Evolutionary conservation across 371 early-diverging fungal genomes (phyloP).

Genomic region (Rhizopus arrhizus): DNA sequence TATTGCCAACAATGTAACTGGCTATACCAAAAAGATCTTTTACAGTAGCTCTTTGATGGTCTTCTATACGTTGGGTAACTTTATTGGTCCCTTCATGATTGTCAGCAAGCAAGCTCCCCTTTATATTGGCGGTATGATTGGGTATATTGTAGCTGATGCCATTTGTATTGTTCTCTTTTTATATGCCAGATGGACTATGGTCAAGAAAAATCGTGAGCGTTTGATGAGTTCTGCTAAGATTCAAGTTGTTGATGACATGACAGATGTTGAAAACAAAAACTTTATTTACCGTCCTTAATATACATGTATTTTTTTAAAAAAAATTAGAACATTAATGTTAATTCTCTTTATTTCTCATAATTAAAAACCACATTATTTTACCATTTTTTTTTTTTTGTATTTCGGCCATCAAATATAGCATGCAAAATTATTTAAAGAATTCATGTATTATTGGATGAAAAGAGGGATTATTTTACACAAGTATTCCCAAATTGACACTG

Average conservation of each 20-base stretch:
- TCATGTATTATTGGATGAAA: too few relatives aligned
- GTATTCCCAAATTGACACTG: too few relatives aligned
- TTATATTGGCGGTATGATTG: slow-evolving; percentile 36
- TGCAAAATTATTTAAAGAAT: too few relatives aligned
- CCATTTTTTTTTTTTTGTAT: neutral
- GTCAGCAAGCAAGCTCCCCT: slow-evolving; percentile 29
- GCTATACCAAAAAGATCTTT: slow-evolving; percentile 42
- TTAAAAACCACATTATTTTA: neutral
- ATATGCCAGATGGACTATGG: slow-evolving; percentile 20
- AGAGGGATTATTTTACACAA: too few relatives aligned
- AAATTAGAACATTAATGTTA: neutral
- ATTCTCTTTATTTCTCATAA: neutral
- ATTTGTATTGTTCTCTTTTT: slow-evolving; percentile 31
- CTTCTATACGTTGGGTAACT: slow-evolving; percentile 34
- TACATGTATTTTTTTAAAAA: neutral
- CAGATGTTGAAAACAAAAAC: slow-evolving; percentile 29
- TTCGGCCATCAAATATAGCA: too few relatives aligned
- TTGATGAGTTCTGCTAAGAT: slow-evolving; percentile 2
- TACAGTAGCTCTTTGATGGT: slow-evolving; percentile 28
- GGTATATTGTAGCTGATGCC: slow-evolving; percentile 29
- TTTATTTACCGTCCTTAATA: slow-evolving; percentile 30
- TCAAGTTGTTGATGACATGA: slow-evolving; percentile 22
- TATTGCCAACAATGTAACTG: slow-evolving; percentile 34
- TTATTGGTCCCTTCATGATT: slow-evolving; percentile 42
- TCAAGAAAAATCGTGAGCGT: slow-evolving; percentile 28